phyloP scores from a whole-genome alignment of 23 red algal species.

The Gracilaria domingensis region DNA sequence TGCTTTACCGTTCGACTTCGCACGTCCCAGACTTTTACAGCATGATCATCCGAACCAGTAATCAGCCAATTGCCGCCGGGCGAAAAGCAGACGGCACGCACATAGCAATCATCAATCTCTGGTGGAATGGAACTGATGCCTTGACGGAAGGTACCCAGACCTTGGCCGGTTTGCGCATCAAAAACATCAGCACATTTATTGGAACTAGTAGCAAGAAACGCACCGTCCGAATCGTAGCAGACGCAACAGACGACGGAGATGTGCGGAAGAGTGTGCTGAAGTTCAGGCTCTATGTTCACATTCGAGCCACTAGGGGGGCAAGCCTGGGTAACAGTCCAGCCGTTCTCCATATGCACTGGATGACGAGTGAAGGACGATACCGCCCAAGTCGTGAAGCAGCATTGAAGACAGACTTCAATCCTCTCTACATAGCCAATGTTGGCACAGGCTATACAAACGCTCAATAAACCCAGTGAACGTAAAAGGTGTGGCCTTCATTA shows the following conservation, averaged over 20 bases:
- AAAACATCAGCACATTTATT: slow-evolving; percentile 84
- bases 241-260: slow-evolving; percentile 96
- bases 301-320: slow-evolving; percentile 22
- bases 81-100: slow-evolving; percentile 93
- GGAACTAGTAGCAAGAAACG: slow-evolving; percentile 84
- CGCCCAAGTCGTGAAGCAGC: slow-evolving; percentile 1
- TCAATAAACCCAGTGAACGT: too few relatives aligned
- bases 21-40: slow-evolving; percentile 94
- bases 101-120: slow-evolving; percentile 67
- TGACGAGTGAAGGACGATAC: slow-evolving; percentile 12
- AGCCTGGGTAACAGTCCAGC: slow-evolving; percentile 65
- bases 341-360: slow-evolving; percentile 27
- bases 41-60: slow-evolving; percentile 92
- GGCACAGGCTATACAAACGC: too few relatives aligned
- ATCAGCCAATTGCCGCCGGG: slow-evolving; percentile 89
- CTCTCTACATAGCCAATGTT: too few relatives aligned
- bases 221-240: slow-evolving; percentile 87
- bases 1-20: slow-evolving; percentile 77
- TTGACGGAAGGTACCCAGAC: slow-evolving; percentile 72
- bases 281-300: slow-evolving; percentile 62
- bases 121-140: slow-evolving; percentile 24
- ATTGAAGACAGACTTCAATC: too few relatives aligned
- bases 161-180: slow-evolving; percentile 79
- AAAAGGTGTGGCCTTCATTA: too few relatives aligned
- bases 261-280: slow-evolving; percentile 72